These are phyloP conservation scores for Huntiella abstrusa DNA, from an alignment of 2,329 filamentous ascomycete genomes.

Conservation along the genomic window DNA sequence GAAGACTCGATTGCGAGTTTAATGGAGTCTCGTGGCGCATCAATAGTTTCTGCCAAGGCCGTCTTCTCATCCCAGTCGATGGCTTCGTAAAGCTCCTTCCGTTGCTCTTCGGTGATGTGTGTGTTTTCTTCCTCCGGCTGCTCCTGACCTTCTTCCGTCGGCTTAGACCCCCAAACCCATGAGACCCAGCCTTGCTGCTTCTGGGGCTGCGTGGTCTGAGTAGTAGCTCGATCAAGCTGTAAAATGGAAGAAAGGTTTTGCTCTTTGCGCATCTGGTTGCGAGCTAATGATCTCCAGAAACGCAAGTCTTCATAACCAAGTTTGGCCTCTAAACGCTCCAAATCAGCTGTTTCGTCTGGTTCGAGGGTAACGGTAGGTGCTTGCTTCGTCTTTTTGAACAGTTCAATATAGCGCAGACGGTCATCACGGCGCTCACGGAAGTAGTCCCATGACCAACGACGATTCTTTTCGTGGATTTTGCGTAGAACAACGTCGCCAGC, in stretches of 20 bases:
- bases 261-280: constrained; percentile 89
- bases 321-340: constrained; percentile 68
- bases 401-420: constrained; percentile 67
- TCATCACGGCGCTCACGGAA: constrained; percentile 87
- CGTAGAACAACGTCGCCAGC: constrained; percentile 73
- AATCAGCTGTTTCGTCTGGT: constrained; percentile 48
- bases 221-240: constrained; percentile 30
- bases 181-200: constrained; percentile 73
- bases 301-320: constrained; percentile 85
- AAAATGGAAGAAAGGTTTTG: constrained; percentile 4
- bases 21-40: constrained; percentile 75
- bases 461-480: constrained; percentile 90
- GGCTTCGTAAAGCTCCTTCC: constrained; percentile 87
- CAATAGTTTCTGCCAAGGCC: constrained; percentile 68
- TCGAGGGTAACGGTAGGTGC: constrained; percentile 40
- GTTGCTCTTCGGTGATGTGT: constrained; percentile 85
- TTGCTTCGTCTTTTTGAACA: constrained; percentile 88
- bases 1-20: constrained; percentile 86
- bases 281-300: constrained; percentile 88
- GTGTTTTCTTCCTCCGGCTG: constrained; percentile 38
- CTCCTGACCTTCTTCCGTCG: constrained; percentile 23
- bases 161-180: constrained; percentile 79
- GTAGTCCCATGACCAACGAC: constrained; percentile 88
- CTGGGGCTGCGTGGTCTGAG: constrained; percentile 27
- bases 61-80: constrained; percentile 99